Evolutionary conservation across 2,329 filamentous ascomycete genomes (phyloP), one percentile per base, ranked within the genome.

Genomic region (Orbilia oligospora): DNA sequence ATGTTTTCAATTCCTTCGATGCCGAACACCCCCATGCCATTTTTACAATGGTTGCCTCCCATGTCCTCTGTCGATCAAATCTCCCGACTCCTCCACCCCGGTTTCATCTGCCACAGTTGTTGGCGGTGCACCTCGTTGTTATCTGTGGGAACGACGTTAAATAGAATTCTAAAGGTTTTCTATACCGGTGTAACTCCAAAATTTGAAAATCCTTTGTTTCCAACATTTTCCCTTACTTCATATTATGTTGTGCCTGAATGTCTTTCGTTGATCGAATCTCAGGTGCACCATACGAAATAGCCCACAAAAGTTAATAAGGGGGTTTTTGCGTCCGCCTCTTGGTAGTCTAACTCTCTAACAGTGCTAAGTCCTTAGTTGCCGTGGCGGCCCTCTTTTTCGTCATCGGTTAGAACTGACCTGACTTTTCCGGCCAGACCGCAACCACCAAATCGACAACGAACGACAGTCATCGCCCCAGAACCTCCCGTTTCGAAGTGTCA

Each of bases 31-130:
- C 53, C 63, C 63, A 66, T 64, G 58, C 22, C 58, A 49, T 48
- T 49, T 61, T 61, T 61, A 61, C 33, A 65, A 65, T 48, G 41
- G 41, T 36, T 65, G 41, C 61, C 61, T 65, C 46, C 61, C 61
- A 65, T 24, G 24, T 36, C 24, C 41, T 18, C 41, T 12, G 70
- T 9, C 63, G 64, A 69, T 75, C 71, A 64, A 68, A 75, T 75
- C 48, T 75, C 71, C 51, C 51, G 30, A 33, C 22, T 22, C 56
- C 10, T 49, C 18, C 46, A n/a, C 46, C 58, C 69, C 38, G 61
- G 48, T 66, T 41, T 61, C 36, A 51, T 51, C 71, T 68, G 71
- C 71, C 71, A 68, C 71, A 68, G 20, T 41, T 24, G 38, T 65
- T 64, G 71, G 63, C 71, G 64, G 70, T 75, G 64, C 71, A 63